Base-by-base conservation (phyloP, 1,284 basidiomycete genomes). In the Neolentinus lepideus region DNA sequence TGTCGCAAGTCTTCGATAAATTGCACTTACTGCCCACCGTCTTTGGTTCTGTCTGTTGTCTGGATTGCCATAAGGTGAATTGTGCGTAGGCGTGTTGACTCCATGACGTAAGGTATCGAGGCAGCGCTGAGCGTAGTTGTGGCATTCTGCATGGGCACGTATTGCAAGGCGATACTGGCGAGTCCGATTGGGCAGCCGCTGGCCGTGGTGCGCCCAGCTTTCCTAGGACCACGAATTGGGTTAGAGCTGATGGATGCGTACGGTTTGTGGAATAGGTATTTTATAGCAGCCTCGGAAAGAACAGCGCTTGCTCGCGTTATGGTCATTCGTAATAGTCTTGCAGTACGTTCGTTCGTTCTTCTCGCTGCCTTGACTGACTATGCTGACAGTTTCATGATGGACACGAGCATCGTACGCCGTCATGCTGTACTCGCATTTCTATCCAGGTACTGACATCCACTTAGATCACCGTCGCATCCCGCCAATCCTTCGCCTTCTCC, bases 151-250 rank as follows among this genome's bases (percentile, higher is more conserved):
- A 84, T 85, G 82, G 85, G 85, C 33, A 75, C 76, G 1, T 78
- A 88, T 61, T 62, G 90, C 2, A 69, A 78, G 10, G 69, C 69
- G 1, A 75, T 92, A 21, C 67, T 83, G 55, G 70, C 73, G 54
- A 84, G 81, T 53, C 73, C 79, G 10, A 76, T 81, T 56, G 81
- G 78, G 14, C 90, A 93, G 60, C 90, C 90, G 0, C 84, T 89
- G 84, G 86, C 77, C 1, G 68, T 29, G 3, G 47, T 50, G 22
- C 4, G 47, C 12, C 2, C 33, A 10, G 19, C 29, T 12, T 14
- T 45, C 25, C n/a, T n/a, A n/a, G n/a, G n/a, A n/a, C n/a, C n/a
- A n/a, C n/a, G n/a, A n/a, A n/a, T n/a, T n/a, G 24, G 22, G 2
- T 25, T 26, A 67, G 66, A 67, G n/a, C n/a, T n/a, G n/a, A n/a